Percentiles rank a stretch among this genome's conserved stretches.
Conservation (phyloP, 2,329 filamentous ascomycete species). For the Xylariaceae sp. region DNA sequence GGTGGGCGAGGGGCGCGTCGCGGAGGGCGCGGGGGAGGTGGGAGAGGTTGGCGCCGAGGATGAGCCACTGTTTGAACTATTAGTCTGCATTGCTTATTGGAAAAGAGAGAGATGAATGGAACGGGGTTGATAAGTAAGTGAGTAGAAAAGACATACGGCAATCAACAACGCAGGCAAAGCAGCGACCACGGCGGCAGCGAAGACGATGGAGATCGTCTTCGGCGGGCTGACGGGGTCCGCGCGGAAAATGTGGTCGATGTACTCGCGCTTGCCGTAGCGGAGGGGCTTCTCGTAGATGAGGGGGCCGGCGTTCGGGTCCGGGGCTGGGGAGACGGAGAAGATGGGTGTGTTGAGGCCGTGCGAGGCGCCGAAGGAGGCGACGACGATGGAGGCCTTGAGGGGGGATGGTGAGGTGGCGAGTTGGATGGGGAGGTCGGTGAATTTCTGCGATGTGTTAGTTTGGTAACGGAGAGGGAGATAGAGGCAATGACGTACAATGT, state of each 20-base stretch:
- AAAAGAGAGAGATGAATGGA: no score
- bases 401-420: constrained; percentile 64
- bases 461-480: not conserved
- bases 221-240: constrained; percentile 74
- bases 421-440: constrained; percentile 83
- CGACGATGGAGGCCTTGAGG: constrained; percentile 72
- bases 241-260: constrained; percentile 90
- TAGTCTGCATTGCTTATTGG: no score
- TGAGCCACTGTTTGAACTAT: constrained; percentile 57
- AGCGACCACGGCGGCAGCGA: constrained; percentile 65
- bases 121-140: not conserved
- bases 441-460: constrained; percentile 51
- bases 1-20: constrained; percentile 73
- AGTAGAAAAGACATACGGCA: constrained; percentile 47
- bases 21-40: constrained; percentile 72
- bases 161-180: constrained; percentile 69
- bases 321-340: constrained; percentile 66
- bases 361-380: constrained; percentile 79
- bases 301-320: constrained; percentile 56
- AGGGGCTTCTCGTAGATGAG: constrained; percentile 61
- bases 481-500: constrained; percentile 59
- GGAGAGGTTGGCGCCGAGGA: constrained; percentile 74
- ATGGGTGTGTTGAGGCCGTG: constrained; percentile 60
- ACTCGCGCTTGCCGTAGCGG: constrained; percentile 75
- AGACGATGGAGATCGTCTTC: constrained; percentile 71